Conservation (phyloP, 2,329 filamentous ascomycete species). For the Eurotiales sp. region DNA sequence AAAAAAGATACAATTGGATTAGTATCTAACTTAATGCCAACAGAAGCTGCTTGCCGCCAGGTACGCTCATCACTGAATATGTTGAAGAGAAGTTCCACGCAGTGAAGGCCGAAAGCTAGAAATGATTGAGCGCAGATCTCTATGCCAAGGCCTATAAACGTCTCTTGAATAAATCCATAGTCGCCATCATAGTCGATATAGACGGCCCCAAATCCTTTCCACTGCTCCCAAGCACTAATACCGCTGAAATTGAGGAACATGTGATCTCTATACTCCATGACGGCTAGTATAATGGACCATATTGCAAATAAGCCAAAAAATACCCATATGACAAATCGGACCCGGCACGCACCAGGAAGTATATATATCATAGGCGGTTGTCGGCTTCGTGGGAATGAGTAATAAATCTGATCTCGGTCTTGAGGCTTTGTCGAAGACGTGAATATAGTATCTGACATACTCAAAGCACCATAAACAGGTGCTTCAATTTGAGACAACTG, state of each 20-base stretch:
- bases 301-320: conserved; percentile 1
- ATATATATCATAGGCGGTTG: not conserved
- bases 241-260: not conserved
- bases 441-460: not conserved
- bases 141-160: not conserved
- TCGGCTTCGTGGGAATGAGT: not conserved
- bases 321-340: conserved; percentile 3
- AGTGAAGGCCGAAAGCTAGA: not conserved
- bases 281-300: not conserved
- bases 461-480: not conserved
- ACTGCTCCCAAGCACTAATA: not conserved
- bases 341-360: not conserved
- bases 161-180: not conserved
- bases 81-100: not conserved
- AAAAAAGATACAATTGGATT: not conserved
- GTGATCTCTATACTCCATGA: not conserved
- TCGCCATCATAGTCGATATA: not conserved
- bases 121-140: not conserved
- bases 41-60: conserved; percentile 2
- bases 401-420: not conserved
- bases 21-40: not conserved
- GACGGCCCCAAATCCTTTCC: not conserved
- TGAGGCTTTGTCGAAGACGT: not conserved
- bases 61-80: not conserved
- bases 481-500: not conserved